Percentiles rank a stretch among this genome's conserved stretches.
phyloP scores from a whole-genome alignment of 2,329 filamentous ascomycete species.

The Monosporascus sp. region DNA sequence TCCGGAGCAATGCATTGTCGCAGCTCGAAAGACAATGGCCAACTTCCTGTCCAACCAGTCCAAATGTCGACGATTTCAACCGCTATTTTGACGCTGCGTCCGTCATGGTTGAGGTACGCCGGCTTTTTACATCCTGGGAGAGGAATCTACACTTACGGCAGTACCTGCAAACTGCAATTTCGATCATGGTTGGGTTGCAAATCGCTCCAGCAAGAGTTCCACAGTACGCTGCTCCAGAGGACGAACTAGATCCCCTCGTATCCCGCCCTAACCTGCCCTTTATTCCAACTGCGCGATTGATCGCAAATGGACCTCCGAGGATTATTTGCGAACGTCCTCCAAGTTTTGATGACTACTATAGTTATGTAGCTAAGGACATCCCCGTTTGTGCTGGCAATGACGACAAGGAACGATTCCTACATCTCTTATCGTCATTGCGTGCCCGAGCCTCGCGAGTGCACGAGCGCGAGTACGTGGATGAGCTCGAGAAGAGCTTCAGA shows the following conservation, averaged over 20 bases:
- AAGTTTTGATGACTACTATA: background rate
- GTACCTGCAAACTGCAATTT: background rate
- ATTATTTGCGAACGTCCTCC: background rate
- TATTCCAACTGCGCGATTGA: background rate
- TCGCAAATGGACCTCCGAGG: background rate
- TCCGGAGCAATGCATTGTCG: background rate
- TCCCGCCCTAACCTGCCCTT: background rate
- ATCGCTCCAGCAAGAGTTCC: background rate
- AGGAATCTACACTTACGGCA: background rate
- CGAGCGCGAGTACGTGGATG: background rate
- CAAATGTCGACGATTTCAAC: background rate
- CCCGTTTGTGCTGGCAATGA: background rate
- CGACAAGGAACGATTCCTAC: background rate
- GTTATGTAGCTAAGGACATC: background rate
- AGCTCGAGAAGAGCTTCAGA: background rate
- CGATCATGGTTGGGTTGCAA: background rate
- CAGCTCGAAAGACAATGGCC: slow-evolving; percentile 1
- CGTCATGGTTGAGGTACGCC: background rate
- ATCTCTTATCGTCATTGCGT: background rate
- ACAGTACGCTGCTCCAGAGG: background rate
- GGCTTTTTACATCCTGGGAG: background rate
- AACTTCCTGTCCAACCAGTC: background rate
- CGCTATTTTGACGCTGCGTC: background rate
- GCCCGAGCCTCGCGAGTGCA: background rate
- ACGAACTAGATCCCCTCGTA: background rate